Percentiles rank a stretch among this genome's conserved stretches.
Conservation (phyloP, 257 asterid genomes). For the Lycium barbarum region DNA sequence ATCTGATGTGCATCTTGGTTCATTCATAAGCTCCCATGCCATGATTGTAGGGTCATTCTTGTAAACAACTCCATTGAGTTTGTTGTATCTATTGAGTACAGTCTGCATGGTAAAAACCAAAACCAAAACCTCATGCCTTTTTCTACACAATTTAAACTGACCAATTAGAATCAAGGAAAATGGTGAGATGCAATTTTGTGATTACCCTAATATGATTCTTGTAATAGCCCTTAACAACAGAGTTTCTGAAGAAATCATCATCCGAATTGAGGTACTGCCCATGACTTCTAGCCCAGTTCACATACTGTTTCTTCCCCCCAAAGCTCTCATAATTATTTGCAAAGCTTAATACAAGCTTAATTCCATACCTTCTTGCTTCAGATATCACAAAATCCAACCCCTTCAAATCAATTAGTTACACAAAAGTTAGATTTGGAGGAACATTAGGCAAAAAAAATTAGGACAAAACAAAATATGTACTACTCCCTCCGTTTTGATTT, state of each 20-base stretch:
- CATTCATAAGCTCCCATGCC: slow-evolving; percentile 99
- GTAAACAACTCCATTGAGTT: slow-evolving; percentile 61
- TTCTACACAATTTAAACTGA: not conserved
- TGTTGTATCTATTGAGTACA: slow-evolving; percentile 73
- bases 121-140: not conserved
- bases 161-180: not conserved
- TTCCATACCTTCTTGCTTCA: slow-evolving; percentile 80
- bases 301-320: slow-evolving; percentile 94
- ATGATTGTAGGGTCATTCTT: slow-evolving; percentile 94
- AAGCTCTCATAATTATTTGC: slow-evolving; percentile 81
- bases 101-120: slow-evolving; percentile 48
- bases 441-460: not conserved
- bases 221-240: slow-evolving; percentile 68
- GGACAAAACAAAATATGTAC: not conserved
- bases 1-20: slow-evolving; percentile 92
- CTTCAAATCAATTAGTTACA: slow-evolving; percentile 42
- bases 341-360: slow-evolving; percentile 73
- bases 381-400: slow-evolving; percentile 91
- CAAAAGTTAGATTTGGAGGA: not conserved
- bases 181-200: not conserved
- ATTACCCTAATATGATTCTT: slow-evolving; percentile 77
- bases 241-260: slow-evolving; percentile 83
- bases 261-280: slow-evolving; percentile 76
- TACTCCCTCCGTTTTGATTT: not conserved
- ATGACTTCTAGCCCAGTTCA: slow-evolving; percentile 76